These are phyloP conservation scores for Paramecium biaurelia DNA, from an alignment of 73 alveolate genomes.

Conservation along the genomic window DNA sequence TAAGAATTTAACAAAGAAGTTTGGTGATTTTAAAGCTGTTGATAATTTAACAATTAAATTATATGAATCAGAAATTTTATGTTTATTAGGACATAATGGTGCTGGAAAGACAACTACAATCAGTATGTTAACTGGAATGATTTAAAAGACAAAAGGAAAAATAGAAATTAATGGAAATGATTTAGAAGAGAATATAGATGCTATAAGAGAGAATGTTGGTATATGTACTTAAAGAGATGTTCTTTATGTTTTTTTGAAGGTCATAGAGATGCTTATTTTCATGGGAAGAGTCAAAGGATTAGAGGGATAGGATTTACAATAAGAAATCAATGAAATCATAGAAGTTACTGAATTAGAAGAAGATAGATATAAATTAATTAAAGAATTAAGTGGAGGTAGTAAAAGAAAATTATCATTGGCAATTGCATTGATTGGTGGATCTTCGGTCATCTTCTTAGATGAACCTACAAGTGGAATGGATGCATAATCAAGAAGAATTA, in stretches of 20 bases:
- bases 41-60: constrained; percentile 69
- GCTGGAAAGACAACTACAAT: constrained; percentile 99
- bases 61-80: constrained; percentile 33
- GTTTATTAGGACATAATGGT: constrained; percentile 99
- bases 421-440: constrained; percentile 90
- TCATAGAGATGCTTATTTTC: constrained; percentile 73
- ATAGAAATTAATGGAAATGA: constrained; percentile 69
- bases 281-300: constrained; percentile 72
- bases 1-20: constrained; percentile 52
- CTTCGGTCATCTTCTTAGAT: constrained; percentile 87
- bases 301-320: constrained; percentile 20
- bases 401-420: constrained; percentile 93
- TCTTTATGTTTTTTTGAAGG: constrained; percentile 81
- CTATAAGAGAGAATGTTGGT: constrained; percentile 89
- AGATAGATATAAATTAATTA: constrained; percentile 68
- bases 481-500: constrained; percentile 84
- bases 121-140: constrained; percentile 83
- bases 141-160: constrained; percentile 69
- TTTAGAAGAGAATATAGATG: constrained; percentile 70
- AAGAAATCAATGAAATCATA: constrained; percentile 73
- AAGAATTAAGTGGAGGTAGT: constrained; percentile 88
- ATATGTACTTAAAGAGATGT: constrained; percentile 98
- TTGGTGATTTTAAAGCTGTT: constrained; percentile 88
- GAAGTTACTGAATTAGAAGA: constrained; percentile 71
- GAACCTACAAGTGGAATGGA: constrained; percentile 98